Evolutionary conservation across 768 basidiomycete genomes (phyloP).

Genomic region (Phaeotremella skinneri): DNA sequence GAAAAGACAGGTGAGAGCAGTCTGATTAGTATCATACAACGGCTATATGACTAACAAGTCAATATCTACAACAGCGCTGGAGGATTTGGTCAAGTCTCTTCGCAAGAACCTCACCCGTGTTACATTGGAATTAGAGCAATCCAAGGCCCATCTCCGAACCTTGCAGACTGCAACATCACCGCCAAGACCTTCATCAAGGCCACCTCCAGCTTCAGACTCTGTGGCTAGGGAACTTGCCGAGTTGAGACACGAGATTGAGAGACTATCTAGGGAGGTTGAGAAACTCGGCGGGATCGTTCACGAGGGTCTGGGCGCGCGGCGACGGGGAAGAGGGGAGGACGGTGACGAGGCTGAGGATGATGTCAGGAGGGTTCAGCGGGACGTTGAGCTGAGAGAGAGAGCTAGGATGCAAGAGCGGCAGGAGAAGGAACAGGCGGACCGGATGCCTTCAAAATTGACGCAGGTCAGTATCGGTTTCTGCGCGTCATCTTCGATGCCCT

Average conservation of each 20-base stretch:
- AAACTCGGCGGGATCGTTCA: slow-evolving; percentile 83
- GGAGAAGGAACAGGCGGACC: slow-evolving; percentile 11
- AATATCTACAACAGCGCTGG: slow-evolving; percentile 61
- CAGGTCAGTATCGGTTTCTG: slow-evolving; percentile 10
- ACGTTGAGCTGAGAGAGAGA: slow-evolving; percentile 62
- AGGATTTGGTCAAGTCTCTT: slow-evolving; percentile 71
- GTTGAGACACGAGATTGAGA: slow-evolving; percentile 72
- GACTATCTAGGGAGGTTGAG: slow-evolving; percentile 78
- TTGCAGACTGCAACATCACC: slow-evolving; percentile 21
- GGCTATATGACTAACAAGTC: neutral
- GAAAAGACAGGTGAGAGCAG: slow-evolving; percentile 75
- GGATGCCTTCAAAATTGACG: slow-evolving; percentile 32
- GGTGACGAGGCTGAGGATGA: slow-evolving; percentile 55
- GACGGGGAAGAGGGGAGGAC: slow-evolving; percentile 58
- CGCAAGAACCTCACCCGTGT: slow-evolving; percentile 73
- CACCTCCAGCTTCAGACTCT: neutral
- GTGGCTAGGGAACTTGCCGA: slow-evolving; percentile 55
- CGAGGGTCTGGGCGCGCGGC: slow-evolving; percentile 74
- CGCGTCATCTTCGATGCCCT: neutral
- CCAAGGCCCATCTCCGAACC: slow-evolving; percentile 63
- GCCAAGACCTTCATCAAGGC: neutral
- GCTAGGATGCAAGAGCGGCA: slow-evolving; percentile 57
- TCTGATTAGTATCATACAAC: neutral
- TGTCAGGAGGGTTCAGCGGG: slow-evolving; percentile 62
- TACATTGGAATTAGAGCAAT: slow-evolving; percentile 68